Conservation (phyloP, 257 asterid species). For the Solanum chiquidenum region DNA sequence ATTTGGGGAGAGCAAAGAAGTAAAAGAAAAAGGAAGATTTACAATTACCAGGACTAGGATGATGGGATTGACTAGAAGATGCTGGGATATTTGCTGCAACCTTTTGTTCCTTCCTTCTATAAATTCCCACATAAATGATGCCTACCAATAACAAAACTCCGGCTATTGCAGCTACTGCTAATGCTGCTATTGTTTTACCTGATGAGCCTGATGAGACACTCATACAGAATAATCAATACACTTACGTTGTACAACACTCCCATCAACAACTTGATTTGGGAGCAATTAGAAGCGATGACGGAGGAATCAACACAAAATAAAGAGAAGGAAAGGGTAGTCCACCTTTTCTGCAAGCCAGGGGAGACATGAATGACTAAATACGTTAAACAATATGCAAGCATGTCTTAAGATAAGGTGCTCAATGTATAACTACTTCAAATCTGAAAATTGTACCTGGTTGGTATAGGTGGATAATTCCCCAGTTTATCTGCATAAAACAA, state of each 20-base stretch:
- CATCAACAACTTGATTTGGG: not conserved
- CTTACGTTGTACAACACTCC: slow-evolving; percentile 1
- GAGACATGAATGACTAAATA: not conserved
- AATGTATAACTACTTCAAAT: not conserved
- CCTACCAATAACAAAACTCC: slow-evolving; percentile 35
- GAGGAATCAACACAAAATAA: not conserved
- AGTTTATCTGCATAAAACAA: too few species aligned
- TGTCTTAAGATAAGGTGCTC: not conserved
- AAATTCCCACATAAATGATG: slow-evolving; percentile 29
- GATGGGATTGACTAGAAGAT: slow-evolving; percentile 33
- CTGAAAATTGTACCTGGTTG: not conserved
- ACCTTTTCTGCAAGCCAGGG: slow-evolving; percentile 59
- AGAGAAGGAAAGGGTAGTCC: slow-evolving; percentile 5
- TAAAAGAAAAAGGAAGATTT: not conserved
- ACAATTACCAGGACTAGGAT: slow-evolving; percentile 12
- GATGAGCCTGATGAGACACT: slow-evolving; percentile 47
- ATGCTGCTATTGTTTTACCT: slow-evolving; percentile 65
- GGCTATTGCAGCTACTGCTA: slow-evolving; percentile 32
- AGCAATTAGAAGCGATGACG: not conserved
- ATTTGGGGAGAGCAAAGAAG: not conserved
- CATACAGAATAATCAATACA: not conserved
- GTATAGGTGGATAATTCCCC: not conserved
- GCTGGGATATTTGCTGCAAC: slow-evolving; percentile 19
- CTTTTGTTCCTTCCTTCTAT: slow-evolving; percentile 36
- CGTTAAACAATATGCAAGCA: not conserved